Base-by-base conservation (phyloP, 805 yeast genomes). In the Yamadazyma insecticola region DNA sequence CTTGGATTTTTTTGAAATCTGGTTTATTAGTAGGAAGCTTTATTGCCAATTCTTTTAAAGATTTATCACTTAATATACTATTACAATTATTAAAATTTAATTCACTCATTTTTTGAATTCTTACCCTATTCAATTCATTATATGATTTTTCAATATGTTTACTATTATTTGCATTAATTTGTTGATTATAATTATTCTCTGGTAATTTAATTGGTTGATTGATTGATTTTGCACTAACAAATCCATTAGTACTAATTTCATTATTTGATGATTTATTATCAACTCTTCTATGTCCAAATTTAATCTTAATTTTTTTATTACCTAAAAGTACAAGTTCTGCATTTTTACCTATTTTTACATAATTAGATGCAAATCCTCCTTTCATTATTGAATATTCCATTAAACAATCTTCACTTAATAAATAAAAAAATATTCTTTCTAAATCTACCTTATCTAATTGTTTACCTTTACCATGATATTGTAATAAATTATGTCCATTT, bases 381-480 rank as follows among this genome's bases (percentile, higher is more conserved):
- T 78, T 84, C 67, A 78, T 74, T 5, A 80, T 63, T 2, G 87
- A 73, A 46, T 78, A 81, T 51, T 89, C 97, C 36, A 68, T 69
- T 21, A 92, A 53, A 10, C 78, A 69, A 15, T 75, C 73, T 35
- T 77, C 76, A 8, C 83, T 72, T 16, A 86, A 70, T 36, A 92
- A 58, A 42, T 81, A 81, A 52, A 86, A 88, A 40, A 89, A 82
- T 5, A 92, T 74, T 39, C 97, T 66, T 54, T 89, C 96, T 18
- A 85, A 68, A 21, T 81, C 86, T 2, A 77, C 72, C 40, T 78
- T 78, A n/a, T 74, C 73, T 43, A 80, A 50, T 6, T 57, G 63
- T 43, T 70, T 74, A 4, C 96, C 96, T 16, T 59, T 58, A 2
- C 96, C 96, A 50, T 83, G 88, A 26, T 58, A 71, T n/a, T 70